phyloP scores from a whole-genome alignment of 2,329 filamentous ascomycete species.

The Grosmannia penicillata region DNA sequence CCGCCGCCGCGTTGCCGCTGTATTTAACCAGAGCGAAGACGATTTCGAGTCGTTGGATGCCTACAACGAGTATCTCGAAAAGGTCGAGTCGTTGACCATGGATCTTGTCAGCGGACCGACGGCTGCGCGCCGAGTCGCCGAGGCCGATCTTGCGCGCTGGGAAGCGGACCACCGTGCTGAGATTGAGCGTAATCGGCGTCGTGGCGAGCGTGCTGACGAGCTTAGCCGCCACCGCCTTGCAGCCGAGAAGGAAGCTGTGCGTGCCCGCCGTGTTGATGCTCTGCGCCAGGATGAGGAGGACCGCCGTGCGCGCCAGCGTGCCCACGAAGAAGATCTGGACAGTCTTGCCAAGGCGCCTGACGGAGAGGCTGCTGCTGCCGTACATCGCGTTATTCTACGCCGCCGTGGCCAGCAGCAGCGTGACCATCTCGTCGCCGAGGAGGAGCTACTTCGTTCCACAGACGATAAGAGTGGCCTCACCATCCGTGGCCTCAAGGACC shows the following conservation, averaged over 20 bases:
- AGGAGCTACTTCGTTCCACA: slow-evolving; percentile 22
- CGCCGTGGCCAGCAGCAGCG: slow-evolving; percentile 45
- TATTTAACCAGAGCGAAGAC: slow-evolving; percentile 79
- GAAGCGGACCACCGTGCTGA: slow-evolving; percentile 56
- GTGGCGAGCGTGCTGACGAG: slow-evolving; percentile 38
- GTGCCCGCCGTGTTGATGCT: slow-evolving; percentile 47
- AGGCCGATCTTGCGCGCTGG: slow-evolving; percentile 47
- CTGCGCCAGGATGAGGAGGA: slow-evolving; percentile 58
- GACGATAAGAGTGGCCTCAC: slow-evolving; percentile 25
- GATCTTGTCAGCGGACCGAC: slow-evolving; percentile 61
- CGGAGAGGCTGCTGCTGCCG: slow-evolving; percentile 17
- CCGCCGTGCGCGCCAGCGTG: slow-evolving; percentile 44
- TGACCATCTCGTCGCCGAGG: slow-evolving; percentile 18
- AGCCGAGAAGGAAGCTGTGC: slow-evolving; percentile 52
- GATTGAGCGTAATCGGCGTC: slow-evolving; percentile 45
- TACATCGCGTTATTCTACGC: slow-evolving; percentile 53
- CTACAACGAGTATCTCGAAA: slow-evolving; percentile 91
- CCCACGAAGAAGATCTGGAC: slow-evolving; percentile 54
- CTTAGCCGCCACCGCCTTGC: slow-evolving; percentile 37
- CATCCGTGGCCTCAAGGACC: slow-evolving; percentile 69
- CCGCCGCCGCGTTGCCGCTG: slow-evolving; percentile 57
- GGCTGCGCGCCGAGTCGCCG: slow-evolving; percentile 33
- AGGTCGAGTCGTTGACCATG: slow-evolving; percentile 79
- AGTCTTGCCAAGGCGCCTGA: slow-evolving; percentile 49
- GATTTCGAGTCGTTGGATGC: slow-evolving; percentile 75